Conservation (phyloP, 2,329 filamentous ascomycete genomes). For the Xylariaceae sp. region DNA sequence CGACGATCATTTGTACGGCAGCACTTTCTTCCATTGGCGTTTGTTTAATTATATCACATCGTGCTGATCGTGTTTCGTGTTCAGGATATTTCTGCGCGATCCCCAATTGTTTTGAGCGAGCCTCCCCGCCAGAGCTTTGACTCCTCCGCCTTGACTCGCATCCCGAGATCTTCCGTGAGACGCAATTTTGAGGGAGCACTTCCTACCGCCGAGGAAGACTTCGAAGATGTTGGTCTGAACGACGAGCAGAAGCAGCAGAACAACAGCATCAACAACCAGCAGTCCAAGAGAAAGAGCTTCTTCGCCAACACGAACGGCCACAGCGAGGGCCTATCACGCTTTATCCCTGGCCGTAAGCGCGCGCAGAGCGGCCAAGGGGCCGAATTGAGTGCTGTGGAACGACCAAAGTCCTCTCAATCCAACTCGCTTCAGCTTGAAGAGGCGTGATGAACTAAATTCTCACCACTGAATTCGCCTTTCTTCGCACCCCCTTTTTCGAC, state of each 20-base stretch:
- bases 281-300: no score
- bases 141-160: constrained; percentile 59
- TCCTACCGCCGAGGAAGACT: constrained; percentile 69
- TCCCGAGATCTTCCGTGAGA: constrained; percentile 56
- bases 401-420: constrained; percentile 29
- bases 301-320: constrained; percentile 20
- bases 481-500: neutral
- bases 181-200: constrained; percentile 54
- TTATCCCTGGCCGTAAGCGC: constrained; percentile 33
- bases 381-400: constrained; percentile 31
- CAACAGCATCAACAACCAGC: constrained; percentile 31
- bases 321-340: constrained; percentile 30
- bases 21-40: constrained; percentile 20
- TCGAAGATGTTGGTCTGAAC: constrained; percentile 84
- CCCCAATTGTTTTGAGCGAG: constrained; percentile 61
- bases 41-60: neutral
- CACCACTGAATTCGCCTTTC: neutral
- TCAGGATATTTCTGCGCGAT: constrained; percentile 80
- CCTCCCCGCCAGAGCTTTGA: constrained; percentile 73
- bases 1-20: constrained; percentile 80
- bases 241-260: constrained; percentile 61
- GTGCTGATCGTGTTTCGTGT: constrained; percentile 7
- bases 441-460: constrained; percentile 21
- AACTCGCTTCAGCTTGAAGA: constrained; percentile 24
- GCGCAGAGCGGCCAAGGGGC: constrained; percentile 33